These are phyloP conservation scores for Actinomortierella wolfii DNA, from an alignment of 371 early-diverging fungal species.

Conservation along the genomic window DNA sequence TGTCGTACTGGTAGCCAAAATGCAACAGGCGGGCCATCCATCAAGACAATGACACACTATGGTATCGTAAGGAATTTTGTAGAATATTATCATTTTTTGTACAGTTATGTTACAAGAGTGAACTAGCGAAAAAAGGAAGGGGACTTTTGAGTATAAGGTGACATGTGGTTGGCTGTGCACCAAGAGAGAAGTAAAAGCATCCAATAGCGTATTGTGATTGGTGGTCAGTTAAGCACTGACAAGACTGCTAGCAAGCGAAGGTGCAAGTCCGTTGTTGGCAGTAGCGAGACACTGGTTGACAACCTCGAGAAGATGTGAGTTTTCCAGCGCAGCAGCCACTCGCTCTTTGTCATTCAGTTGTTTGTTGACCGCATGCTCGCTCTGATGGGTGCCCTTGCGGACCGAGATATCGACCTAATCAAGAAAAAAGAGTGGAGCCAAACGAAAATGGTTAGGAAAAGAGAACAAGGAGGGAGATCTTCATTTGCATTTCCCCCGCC, in stretches of 20 bases:
- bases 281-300: slow-evolving; percentile 91
- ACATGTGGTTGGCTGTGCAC: too few relatives aligned
- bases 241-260: background rate
- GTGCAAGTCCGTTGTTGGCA: slow-evolving; percentile 47
- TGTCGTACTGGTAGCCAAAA: slow-evolving; percentile 36
- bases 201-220: too few relatives aligned
- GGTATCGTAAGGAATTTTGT: too few relatives aligned
- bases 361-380: slow-evolving; percentile 95
- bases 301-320: slow-evolving; percentile 89
- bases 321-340: slow-evolving; percentile 98
- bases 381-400: slow-evolving; percentile 94
- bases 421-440: background rate
- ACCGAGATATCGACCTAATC: slow-evolving; percentile 86
- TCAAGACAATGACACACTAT: too few relatives aligned
- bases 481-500: background rate
- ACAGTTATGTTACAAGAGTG: background rate
- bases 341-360: slow-evolving; percentile 99
- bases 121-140: background rate
- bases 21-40: background rate
- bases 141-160: too few relatives aligned
- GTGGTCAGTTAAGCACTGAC: background rate
- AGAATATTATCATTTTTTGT: too few relatives aligned
- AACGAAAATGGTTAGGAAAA: background rate
- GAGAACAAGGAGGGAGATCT: background rate
- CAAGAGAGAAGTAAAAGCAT: too few relatives aligned